Evolutionary conservation across 257 asterid genomes (phyloP), one percentile per base, ranked within the genome.

Genomic region (Solanum chmielewskii): DNA sequence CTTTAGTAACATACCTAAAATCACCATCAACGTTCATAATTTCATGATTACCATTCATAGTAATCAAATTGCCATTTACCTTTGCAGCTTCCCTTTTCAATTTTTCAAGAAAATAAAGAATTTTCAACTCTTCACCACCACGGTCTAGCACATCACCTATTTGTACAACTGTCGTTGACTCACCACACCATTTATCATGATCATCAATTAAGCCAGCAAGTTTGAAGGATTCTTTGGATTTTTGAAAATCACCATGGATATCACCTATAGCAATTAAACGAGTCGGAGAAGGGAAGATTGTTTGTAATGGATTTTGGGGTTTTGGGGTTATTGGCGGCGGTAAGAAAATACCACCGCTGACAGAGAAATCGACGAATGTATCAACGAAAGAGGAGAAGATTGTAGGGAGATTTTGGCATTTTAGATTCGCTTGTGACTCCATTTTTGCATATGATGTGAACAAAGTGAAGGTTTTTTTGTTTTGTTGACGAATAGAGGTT

Each of bases 1-100:
- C 87, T 3, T 23, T 90, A 42, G 95, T 85, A 68, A 56, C 98
- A 37, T 47, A 94, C 33, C 99, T 83, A 42, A 95, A 97, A 87
- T 97, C 99, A 31, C 97, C 96, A 13, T 93, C 95, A 21, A 95
- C 93, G 33, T 94, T 97, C 99, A 97, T 97, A 70, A 94, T 94
- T 85, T 97, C 99, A 60, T 97, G 99, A 88, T 97, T 97, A 27
- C 99, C 99, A 20, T 97, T 97, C 97, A 97, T 92, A 16, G 98
- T 95, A 59, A 95, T 90, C 18, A 97, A 91, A 39, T 37, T 85
- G 9, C 98, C 99, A 2, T 97, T 97, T 4, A 85, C 87, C 77
- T 69, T 92, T 5, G 90, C 92, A 9, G 99, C 98, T 84, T 96
- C 98, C 56, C 98, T 86, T 90, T 91, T 93, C 92, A 97, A 78